Evolutionary conservation across 2,329 filamentous ascomycete species (phyloP), one percentile per base, ranked within the genome.

Genomic region (Corinectria fuckeliana): DNA sequence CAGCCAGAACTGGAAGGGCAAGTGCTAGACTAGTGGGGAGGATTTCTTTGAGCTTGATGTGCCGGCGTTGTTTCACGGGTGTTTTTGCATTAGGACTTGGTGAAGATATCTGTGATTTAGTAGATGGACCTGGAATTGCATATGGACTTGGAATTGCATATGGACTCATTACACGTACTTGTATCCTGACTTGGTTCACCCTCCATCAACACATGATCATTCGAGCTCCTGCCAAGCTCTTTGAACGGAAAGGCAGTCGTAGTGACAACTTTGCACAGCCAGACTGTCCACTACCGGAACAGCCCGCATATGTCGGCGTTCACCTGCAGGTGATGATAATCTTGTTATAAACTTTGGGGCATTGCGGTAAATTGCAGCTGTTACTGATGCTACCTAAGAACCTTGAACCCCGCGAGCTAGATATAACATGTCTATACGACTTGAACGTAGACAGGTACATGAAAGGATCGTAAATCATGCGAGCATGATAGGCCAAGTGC

Each of bases 1-100:
- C 52, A 76, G 77, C 70, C 72, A 82, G 71, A 83, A 89, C 68
- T 90, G 87, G 87, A 71, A 75, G 50, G 77, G 74, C 1, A 69
- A 81, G 0, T 86, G 83, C 57, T 83, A 63, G 25, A 39, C 45
- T 13, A 13, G 7, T 25, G n/a, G 5, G 30, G 6, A n/a, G 34
- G 5, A 30, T 20, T 20, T 28, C 4, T 50, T 38, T 42, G 10
- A 6, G 25, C 25, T 45, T 38, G 23, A 18, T 30, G 30, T 16
- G 6, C 50, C 6, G 56, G 56, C 49, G 56, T 58, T 58, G 36
- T 38, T 50, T 41, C 28, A 34, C 32, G 36, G 34, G 20, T 26
- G 7, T 16, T 20, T 14, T 18, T 44, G 23, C 23, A 45, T 45
- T 45, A n/a, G 42, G 42, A 28, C n/a, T 45, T 25, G 42, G 42